These are phyloP conservation scores for Sarcomyxa edulis DNA, from an alignment of 768 basidiomycete species.

Conservation along the genomic window DNA sequence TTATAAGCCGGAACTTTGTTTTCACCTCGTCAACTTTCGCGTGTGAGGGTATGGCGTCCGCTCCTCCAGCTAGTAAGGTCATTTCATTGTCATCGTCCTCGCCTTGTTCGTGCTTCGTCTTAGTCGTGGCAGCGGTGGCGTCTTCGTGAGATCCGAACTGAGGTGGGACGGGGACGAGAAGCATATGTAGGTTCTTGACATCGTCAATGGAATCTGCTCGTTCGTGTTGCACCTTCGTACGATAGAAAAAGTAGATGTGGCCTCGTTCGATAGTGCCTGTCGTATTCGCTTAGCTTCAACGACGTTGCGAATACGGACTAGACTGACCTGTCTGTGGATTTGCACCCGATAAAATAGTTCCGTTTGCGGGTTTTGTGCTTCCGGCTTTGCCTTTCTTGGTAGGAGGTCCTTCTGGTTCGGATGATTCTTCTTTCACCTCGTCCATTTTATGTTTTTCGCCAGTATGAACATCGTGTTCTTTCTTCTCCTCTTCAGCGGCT, in stretches of 20 bases:
- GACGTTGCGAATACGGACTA: neutral
- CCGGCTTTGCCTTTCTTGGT: constrained; percentile 21
- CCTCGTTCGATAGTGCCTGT: constrained; percentile 53
- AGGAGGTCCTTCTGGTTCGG: constrained; percentile 16
- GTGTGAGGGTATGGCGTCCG: constrained; percentile 44
- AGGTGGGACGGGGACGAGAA: constrained; percentile 53
- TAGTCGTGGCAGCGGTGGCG: no score
- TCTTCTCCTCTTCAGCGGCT: constrained; percentile 10
- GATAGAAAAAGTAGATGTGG: constrained; percentile 63
- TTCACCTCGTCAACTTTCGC: constrained; percentile 24
- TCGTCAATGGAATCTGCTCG: constrained; percentile 53
- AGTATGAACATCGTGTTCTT: no score
- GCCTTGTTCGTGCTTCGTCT: constrained; percentile 14
- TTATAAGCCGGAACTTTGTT: constrained; percentile 45
- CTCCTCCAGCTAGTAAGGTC: constrained; percentile 35
- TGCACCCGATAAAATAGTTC: neutral
- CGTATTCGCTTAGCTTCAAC: neutral
- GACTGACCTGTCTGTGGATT: constrained; percentile 8
- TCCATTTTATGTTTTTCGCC: no score
- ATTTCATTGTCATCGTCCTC: constrained; percentile 28
- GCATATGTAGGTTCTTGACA: constrained; percentile 51
- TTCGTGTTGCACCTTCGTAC: constrained; percentile 49
- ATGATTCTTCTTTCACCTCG: constrained; percentile 6
- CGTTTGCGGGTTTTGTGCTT: constrained; percentile 8
- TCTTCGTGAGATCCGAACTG: constrained; percentile 26